Evolutionary conservation across 805 yeast genomes (phyloP), one percentile per base, ranked within the genome.

Genomic region (Wickerhamiella slavikovae): DNA sequence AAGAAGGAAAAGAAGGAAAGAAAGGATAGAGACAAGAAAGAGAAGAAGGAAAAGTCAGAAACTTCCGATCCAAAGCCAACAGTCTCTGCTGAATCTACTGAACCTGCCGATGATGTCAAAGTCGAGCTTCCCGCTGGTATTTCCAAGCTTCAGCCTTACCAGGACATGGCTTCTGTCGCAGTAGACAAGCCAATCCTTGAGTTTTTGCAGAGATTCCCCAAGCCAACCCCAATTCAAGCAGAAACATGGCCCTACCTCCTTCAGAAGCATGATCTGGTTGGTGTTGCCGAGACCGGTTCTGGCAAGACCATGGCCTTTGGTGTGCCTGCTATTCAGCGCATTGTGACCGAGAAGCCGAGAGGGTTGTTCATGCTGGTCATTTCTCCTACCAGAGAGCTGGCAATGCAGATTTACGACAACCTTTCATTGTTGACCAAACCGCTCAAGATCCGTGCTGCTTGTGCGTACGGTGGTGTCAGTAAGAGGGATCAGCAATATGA

Each of bases 291-390:
- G 56, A 85, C 98, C 3, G 98, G 98, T 22, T 79, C 94, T 1
- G 98, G 98, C 47, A 85, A 85, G 54, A 85, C 98, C 1, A 74
- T 85, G 55, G 96, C 94, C 0, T 89, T 85, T 50, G 93, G 94
- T 49, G 89, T 89, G 19, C 98, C 99, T 28, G 94, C 95, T n/a
- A 65, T 85, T 30, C 63, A 79, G 45, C 70, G 71, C 37, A 57
- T 85, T 33, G 44, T 70, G 24, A 46, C 57, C n/a, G 38, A 37
- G 15, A 31, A 38, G 25, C 27, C 49, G 52, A 22, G 54, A 22
- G 74, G 74, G 13, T 62, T 77, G 32, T 68, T 69, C 43, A 92
- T 82, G 3, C 62, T 89, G 34, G 78, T 78, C 34, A 71, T 89
- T 26, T 82, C 95, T 2, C 99, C 99, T 34, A 89, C 99, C 7